A percentile compares a stretch with the other conserved stretches of the same genome.
phyloP scores from a whole-genome alignment of 2,329 filamentous ascomycete species.

The Arthrobotrys sinensis region DNA sequence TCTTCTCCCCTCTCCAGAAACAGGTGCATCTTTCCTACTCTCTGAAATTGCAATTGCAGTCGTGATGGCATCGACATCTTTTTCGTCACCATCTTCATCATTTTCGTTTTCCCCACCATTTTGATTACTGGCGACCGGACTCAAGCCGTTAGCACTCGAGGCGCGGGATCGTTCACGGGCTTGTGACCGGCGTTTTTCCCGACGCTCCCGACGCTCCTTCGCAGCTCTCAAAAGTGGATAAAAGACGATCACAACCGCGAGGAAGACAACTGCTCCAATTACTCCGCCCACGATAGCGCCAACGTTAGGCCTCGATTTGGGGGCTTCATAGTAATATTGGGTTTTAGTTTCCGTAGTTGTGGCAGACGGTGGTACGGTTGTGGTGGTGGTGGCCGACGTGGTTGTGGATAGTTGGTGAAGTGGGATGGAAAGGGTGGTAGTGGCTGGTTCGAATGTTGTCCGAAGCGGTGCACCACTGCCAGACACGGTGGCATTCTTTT shows the following conservation, averaged over 20 bases:
- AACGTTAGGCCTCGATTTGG: conserved; percentile 7
- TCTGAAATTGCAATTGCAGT: conserved; percentile 38
- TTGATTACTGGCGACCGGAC: conserved; percentile 14
- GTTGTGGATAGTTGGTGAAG: conserved; percentile 9
- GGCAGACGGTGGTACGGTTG: not conserved
- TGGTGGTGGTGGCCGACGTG: conserved; percentile 12
- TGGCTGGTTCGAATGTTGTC: conserved; percentile 26
- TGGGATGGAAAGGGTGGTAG: conserved; percentile 33
- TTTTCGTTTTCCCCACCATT: conserved; percentile 25
- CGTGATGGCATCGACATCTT: conserved; percentile 45
- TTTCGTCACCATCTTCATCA: conserved; percentile 49
- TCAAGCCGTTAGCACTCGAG: conserved; percentile 17
- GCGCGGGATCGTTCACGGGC: conserved; percentile 13
- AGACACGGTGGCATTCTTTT: conserved; percentile 31
- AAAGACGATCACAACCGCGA: conserved; percentile 47
- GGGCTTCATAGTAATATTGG: conserved; percentile 23
- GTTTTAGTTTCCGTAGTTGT: conserved; percentile 3
- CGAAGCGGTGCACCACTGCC: conserved; percentile 21
- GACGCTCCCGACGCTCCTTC: conserved; percentile 12
- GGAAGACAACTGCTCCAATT: conserved; percentile 40
- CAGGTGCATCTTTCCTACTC: conserved; percentile 15
- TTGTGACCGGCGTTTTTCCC: not conserved
- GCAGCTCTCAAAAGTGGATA: conserved; percentile 42
- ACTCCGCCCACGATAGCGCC: conserved; percentile 48
- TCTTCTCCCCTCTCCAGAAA: not conserved